Evolutionary conservation across 2,329 filamentous ascomycete genomes (phyloP), one percentile per base, ranked within the genome.

Genomic region (Penicillium sp.): DNA sequence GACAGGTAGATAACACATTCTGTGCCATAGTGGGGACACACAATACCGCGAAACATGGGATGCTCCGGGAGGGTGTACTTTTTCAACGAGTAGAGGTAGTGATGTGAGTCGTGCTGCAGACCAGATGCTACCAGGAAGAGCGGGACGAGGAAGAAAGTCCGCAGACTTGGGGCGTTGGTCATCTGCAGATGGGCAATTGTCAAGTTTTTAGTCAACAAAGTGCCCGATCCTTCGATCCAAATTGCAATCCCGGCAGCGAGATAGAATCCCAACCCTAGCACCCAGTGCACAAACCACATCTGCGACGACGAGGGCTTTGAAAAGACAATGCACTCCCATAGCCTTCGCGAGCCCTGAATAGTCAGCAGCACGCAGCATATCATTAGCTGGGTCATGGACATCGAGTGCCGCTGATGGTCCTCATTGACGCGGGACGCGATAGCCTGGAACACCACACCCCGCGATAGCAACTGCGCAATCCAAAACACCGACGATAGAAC

Each of bases 11-110:
- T 84, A 38, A 88, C 70, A 68, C 90, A 92, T 75, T 97, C 94
- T 66, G 88, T 90, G 3, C 89, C 89, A 73, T 97, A 99, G 74
- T 99, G 94, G 16, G 94, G 91, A 64, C 89, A 95, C 36, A 97
- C 75, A 19, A 95, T 73, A 53, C 80, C 78, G 41, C 78, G 78
- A 72, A 97, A 99, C 53, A 88, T 75, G 2, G 87, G 86, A 56
- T 88, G 81, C 2, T 81, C 77, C 0, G 93, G 93, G 23, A 97
- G 79, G 10, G 88, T 89, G 73, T 99, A 97, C 68, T 91, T 93
- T 68, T 84, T 83, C 56, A 94, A 75, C 36, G 82, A 81, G 39
- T 86, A 84, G 18, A 94, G 81, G 64, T 92, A 80, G 51, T 75
- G 75, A 68, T 93, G 90, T 66, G 86, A 89, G 61, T 84, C 79